Conservation (phyloP, 768 basidiomycete species). For the Nevesoporus exiguus region DNA sequence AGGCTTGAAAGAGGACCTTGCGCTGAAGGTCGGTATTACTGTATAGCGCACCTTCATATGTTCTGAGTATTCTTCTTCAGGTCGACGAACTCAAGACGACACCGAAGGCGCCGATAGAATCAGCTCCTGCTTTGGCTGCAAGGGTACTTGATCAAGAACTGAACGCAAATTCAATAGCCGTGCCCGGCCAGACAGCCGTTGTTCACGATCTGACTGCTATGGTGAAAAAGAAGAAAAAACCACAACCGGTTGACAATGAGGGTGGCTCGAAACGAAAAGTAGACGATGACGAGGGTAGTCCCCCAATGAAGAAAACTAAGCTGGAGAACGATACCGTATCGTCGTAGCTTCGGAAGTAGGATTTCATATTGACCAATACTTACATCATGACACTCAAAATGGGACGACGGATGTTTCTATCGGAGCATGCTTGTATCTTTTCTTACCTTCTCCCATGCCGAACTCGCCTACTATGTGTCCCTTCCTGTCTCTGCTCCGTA, state of each 20-base stretch:
- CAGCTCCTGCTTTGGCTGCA: conserved; percentile 69
- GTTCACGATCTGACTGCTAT: conserved; percentile 84
- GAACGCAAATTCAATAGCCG: conserved; percentile 40
- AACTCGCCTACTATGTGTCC: conserved; percentile 91
- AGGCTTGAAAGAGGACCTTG: conserved; percentile 75
- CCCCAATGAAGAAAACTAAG: conserved; percentile 59
- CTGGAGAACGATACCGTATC: conserved; percentile 38
- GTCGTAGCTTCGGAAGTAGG: conserved; percentile 12
- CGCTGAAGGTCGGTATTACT: conserved; percentile 59
- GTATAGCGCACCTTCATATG: not conserved
- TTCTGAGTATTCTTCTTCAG: conserved; percentile 36
- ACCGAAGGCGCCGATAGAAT: conserved; percentile 57
- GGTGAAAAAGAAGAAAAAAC: conserved; percentile 81
- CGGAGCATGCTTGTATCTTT: conserved; percentile 63
- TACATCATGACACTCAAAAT: conserved; percentile 16
- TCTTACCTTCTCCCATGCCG: conserved; percentile 65
- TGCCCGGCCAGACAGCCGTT: conserved; percentile 34
- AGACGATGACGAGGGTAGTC: conserved; percentile 49
- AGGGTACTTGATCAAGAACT: conserved; percentile 71
- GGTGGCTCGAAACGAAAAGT: conserved; percentile 65
- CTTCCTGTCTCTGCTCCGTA: conserved; percentile 65
- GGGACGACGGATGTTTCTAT: conserved; percentile 21
- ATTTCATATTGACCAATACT: not conserved
- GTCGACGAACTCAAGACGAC: conserved; percentile 88
- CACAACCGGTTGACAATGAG: conserved; percentile 33